These are phyloP conservation scores for Eimeria falciformis DNA, from an alignment of 169 alveolate species.

Conservation along the genomic window DNA sequence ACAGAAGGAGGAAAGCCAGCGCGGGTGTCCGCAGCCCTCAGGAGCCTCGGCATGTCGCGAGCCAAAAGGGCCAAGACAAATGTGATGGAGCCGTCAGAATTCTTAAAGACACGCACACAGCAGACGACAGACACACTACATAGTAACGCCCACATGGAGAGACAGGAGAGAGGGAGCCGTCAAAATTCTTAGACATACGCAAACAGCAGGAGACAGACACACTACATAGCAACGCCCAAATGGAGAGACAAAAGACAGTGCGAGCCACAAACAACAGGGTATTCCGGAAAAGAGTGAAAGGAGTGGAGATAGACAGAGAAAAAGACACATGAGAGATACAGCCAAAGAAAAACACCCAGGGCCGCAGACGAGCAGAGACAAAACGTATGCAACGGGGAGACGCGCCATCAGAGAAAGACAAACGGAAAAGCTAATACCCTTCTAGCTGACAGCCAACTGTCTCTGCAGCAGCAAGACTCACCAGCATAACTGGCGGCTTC, in stretches of 20 bases:
- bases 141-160: neutral
- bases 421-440: neutral
- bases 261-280: neutral
- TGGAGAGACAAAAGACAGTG: neutral
- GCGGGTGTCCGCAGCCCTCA: conserved; percentile 49
- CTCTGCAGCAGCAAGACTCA: neutral
- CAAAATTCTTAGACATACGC: conserved; percentile 27
- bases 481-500: conserved; percentile 63
- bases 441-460: neutral
- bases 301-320: neutral
- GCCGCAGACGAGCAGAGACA: too few species aligned
- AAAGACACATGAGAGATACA: neutral
- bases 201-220: neutral
- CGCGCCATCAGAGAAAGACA: neutral
- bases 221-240: neutral
- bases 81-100: conserved; percentile 41
- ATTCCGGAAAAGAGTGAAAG: neutral
- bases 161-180: conserved; percentile 47
- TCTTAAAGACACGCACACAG: neutral
- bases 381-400: neutral
- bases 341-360: neutral
- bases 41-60: neutral
- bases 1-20: conserved; percentile 37
- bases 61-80: conserved; percentile 24
- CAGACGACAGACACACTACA: neutral